Conservation (phyloP, 2,329 filamentous ascomycete genomes). For the Neurospora sp. region DNA sequence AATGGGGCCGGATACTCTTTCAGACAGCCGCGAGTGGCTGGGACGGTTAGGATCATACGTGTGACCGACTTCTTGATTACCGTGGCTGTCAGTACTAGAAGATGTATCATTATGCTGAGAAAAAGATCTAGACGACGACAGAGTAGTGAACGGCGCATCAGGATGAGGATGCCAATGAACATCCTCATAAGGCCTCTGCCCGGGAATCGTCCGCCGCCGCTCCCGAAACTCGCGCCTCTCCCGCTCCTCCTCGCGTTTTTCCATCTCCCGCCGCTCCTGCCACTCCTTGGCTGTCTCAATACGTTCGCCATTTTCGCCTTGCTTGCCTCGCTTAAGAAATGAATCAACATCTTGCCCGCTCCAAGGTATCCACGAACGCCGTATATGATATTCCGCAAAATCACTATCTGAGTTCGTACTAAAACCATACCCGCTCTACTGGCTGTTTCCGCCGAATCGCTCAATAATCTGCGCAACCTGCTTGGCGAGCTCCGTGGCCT, state of each 20-base stretch:
- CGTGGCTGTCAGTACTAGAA: neutral
- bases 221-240: neutral
- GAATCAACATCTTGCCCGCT: neutral
- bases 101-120: neutral
- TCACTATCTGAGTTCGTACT: neutral
- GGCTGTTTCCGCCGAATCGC: conserved; percentile 33
- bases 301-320: neutral
- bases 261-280: neutral
- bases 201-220: neutral
- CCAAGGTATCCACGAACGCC: neutral
- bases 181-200: neutral
- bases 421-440: conserved; percentile 1
- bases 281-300: neutral
- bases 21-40: neutral
- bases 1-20: neutral
- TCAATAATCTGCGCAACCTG: conserved; percentile 71
- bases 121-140: neutral
- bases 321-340: neutral
- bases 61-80: neutral
- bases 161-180: neutral
- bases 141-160: neutral
- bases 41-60: neutral
- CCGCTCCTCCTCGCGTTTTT: neutral
- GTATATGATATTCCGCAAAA: neutral
- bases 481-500: conserved; percentile 82